Evolutionary conservation across 495 filamentous ascomycete species (phyloP).

Genomic region (Lasiosphaeria miniovina): DNA sequence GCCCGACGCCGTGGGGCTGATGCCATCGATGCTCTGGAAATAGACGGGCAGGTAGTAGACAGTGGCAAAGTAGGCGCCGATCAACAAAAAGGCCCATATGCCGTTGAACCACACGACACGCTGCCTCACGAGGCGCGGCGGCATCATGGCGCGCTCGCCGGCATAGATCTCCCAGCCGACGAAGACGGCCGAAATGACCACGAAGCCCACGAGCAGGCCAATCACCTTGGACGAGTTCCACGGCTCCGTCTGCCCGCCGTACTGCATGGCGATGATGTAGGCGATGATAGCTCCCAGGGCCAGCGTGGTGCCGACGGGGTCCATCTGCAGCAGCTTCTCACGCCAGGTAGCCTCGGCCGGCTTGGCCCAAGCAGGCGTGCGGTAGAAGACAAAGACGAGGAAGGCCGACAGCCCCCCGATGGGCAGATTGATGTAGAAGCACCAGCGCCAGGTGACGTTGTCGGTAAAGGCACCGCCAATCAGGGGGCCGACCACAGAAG

Average conservation of each 20-base stretch:
- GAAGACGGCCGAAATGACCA: slow-evolving; percentile 27
- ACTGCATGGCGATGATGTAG: slow-evolving; percentile 46
- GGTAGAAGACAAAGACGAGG: slow-evolving; percentile 45
- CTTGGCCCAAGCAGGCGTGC: slow-evolving; percentile 38
- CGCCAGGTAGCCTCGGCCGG: slow-evolving; percentile 32
- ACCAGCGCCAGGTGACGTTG: background rate
- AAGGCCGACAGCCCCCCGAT: slow-evolving; percentile 53
- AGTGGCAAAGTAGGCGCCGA: slow-evolving; percentile 35
- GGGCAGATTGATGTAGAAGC: slow-evolving; percentile 59
- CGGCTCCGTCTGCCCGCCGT: slow-evolving; percentile 39
- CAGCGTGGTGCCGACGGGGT: slow-evolving; percentile 31
- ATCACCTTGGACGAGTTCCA: slow-evolving; percentile 45
- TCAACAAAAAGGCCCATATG: slow-evolving; percentile 33
- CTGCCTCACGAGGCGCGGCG: slow-evolving; percentile 37
- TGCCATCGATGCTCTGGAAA: slow-evolving; percentile 49
- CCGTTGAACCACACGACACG: slow-evolving; percentile 33
- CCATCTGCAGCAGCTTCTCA: slow-evolving; percentile 33
- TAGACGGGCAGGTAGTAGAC: slow-evolving; percentile 58
- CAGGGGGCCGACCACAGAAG: slow-evolving; percentile 45
- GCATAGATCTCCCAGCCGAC: slow-evolving; percentile 25
- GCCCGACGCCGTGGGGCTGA: slow-evolving; percentile 40
- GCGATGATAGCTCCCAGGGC: slow-evolving; percentile 42
- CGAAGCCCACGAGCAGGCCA: slow-evolving; percentile 44
- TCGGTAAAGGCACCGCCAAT: slow-evolving; percentile 60
- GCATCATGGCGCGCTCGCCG: slow-evolving; percentile 34